phyloP scores from a whole-genome alignment of 805 yeast genomes.

The Saturnispora silvae region DNA sequence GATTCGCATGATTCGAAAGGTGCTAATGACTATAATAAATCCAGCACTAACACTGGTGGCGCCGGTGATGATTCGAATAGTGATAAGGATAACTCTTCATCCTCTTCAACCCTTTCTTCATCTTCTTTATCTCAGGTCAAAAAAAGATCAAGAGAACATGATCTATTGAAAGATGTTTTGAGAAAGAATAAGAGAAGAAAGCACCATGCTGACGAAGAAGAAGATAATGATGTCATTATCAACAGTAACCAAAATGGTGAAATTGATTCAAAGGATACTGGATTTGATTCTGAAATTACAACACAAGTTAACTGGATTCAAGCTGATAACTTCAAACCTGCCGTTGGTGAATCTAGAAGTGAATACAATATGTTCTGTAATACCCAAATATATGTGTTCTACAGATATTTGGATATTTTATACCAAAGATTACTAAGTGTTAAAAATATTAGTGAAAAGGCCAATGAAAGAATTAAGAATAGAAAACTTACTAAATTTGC shows the following conservation, averaged over 20 bases:
- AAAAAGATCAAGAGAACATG: slow-evolving; percentile 46
- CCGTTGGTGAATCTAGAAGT: slow-evolving; percentile 31
- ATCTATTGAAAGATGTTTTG: slow-evolving; percentile 49
- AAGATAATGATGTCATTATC: not conserved
- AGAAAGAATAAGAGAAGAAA: slow-evolving; percentile 29
- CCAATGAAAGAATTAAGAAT: slow-evolving; percentile 57
- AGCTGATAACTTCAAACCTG: slow-evolving; percentile 16
- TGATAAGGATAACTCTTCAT: not conserved
- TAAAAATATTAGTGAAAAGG: slow-evolving; percentile 59
- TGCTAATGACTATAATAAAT: slow-evolving; percentile 11
- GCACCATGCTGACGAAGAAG: slow-evolving; percentile 15
- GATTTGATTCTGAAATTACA: slow-evolving; percentile 14
- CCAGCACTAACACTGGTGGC: too few species aligned
- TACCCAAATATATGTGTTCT: slow-evolving; percentile 78
- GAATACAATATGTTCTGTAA: slow-evolving; percentile 77
- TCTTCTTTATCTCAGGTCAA: slow-evolving; percentile 24
- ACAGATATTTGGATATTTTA: slow-evolving; percentile 74
- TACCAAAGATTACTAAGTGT: slow-evolving; percentile 74
- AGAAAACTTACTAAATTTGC: slow-evolving; percentile 70
- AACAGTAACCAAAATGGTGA: slow-evolving; percentile 8
- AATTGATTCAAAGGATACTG: slow-evolving; percentile 14
- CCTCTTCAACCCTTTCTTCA: too few species aligned
- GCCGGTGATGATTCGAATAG: not conserved
- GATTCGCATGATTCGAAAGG: slow-evolving; percentile 9
- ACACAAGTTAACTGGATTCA: slow-evolving; percentile 28